Evolutionary conservation across 179 eudicot species (phyloP), one percentile per base, ranked within the genome.

Genomic region (Camellia oleifera): DNA sequence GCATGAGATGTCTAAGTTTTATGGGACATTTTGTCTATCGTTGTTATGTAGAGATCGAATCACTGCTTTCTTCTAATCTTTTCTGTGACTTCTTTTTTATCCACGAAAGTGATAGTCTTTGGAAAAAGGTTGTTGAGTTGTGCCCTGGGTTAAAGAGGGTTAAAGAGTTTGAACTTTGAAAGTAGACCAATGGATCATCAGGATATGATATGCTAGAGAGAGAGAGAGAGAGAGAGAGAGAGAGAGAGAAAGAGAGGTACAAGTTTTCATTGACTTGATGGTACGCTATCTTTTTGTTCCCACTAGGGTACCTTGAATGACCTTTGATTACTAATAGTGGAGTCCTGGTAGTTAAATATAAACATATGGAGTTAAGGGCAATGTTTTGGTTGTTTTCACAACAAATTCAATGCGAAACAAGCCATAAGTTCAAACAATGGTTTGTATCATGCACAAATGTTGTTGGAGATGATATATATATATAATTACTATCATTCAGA

Each of bases 41-140:
- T 57, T 57, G 52, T 40, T 57, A 40, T 57, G 77, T 56, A 40
- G 45, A 40, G 45, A 74, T 57, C 11, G 65, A 74, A 74, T 75
- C 78, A 61, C 67, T 17, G 17, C 78, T 60, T 75, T 75, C 67
- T 58, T 17, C 67, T 44, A 75, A n/a, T 75, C 78, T 75, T 75
- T 75, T 40, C n/a, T 23, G 53, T 75, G 78, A 15, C 15, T n/a
- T 42, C 54, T 60, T 75, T 42, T 44, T n/a, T 44, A 46, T 17
- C 7, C 50, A n/a, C 13, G 42, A 75, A 75, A 75, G 77, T 20
- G 10, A 57, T 9, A 40, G 66, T 17, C 7, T 11, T 17, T 58
- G 14, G 26, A 9, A 40, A 60, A 75, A 75, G 57, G 32, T 62
- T 52, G 9, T 60, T 54, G 66, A 58, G 32, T 42, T 60, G 53